Evolutionary conservation across 2,329 filamentous ascomycete species (phyloP).

Genomic region (Aspergillus eucalypticola): DNA sequence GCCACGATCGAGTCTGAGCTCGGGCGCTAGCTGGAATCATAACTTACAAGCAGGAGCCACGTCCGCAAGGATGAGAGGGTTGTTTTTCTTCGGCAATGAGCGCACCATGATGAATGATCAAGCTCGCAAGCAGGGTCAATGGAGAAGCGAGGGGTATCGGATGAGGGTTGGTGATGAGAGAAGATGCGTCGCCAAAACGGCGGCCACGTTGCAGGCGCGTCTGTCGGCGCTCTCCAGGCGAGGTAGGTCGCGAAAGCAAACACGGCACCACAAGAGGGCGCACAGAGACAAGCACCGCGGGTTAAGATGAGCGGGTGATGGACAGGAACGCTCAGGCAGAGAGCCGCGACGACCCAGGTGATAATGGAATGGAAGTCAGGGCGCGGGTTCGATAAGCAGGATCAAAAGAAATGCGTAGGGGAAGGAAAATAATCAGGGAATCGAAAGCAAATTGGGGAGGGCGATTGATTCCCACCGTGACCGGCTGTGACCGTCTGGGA

Average conservation of each 20-base stretch:
- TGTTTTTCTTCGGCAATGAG: constrained; percentile 47
- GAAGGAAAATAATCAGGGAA: constrained; percentile 22
- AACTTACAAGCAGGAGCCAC: constrained; percentile 49
- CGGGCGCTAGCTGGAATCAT: constrained; percentile 20
- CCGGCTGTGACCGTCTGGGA: constrained; percentile 14
- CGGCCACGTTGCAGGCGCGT: constrained; percentile 51
- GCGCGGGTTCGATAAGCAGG: constrained; percentile 12
- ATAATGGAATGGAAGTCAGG: constrained; percentile 10
- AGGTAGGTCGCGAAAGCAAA: constrained; percentile 23
- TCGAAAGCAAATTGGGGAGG: constrained; percentile 15
- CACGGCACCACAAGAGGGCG: constrained; percentile 14
- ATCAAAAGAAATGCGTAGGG: constrained; percentile 7
- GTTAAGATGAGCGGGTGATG: constrained; percentile 10
- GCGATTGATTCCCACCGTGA: constrained; percentile 8
- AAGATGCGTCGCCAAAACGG: constrained; percentile 36
- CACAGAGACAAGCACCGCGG: constrained; percentile 11
- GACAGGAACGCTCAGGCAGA: background rate
- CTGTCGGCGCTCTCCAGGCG: constrained; percentile 19
- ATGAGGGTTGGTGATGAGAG: constrained; percentile 15
- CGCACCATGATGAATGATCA: constrained; percentile 40
- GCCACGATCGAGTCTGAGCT: constrained; percentile 1
- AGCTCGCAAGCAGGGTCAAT: constrained; percentile 7
- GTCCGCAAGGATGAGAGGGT: constrained; percentile 48
- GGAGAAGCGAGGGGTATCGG: constrained; percentile 12
- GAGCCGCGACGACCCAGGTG: constrained; percentile 17